Percentiles rank a stretch among this genome's conserved stretches.
phyloP scores from a whole-genome alignment of 2,329 filamentous ascomycete species.

The Xylaria sp. region DNA sequence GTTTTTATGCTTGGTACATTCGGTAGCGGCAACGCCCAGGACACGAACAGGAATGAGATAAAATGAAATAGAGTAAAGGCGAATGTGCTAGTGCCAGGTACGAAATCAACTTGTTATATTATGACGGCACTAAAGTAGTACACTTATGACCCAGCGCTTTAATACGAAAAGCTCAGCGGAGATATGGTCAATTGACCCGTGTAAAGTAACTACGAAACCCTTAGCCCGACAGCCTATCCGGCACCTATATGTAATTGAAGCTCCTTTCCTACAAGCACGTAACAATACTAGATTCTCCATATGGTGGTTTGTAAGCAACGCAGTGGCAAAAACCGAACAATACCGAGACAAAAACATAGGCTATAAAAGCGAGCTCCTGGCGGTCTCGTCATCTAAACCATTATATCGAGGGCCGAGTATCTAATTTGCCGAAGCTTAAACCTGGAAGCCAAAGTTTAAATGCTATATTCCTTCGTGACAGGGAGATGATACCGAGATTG shows the following conservation, averaged over 20 bases:
- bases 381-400: background rate
- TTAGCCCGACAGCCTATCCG: too few species aligned
- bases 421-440: background rate
- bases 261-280: background rate
- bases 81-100: background rate
- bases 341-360: background rate
- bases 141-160: background rate
- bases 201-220: too few species aligned
- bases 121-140: background rate
- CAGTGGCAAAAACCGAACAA: background rate
- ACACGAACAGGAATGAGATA: background rate
- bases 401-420: background rate
- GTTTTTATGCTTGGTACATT: background rate
- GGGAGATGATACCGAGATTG: too few species aligned
- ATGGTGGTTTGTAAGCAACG: background rate
- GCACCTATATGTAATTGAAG: background rate
- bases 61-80: background rate
- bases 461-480: too few species aligned
- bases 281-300: too few species aligned
- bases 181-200: too few species aligned
- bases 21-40: constrained; percentile 6
- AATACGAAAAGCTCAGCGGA: too few species aligned
- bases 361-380: background rate
- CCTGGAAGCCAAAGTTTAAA: background rate
- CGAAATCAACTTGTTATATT: background rate